phyloP scores from a whole-genome alignment of 2,329 filamentous ascomycete genomes.

The Pseudopyricularia javanii region DNA sequence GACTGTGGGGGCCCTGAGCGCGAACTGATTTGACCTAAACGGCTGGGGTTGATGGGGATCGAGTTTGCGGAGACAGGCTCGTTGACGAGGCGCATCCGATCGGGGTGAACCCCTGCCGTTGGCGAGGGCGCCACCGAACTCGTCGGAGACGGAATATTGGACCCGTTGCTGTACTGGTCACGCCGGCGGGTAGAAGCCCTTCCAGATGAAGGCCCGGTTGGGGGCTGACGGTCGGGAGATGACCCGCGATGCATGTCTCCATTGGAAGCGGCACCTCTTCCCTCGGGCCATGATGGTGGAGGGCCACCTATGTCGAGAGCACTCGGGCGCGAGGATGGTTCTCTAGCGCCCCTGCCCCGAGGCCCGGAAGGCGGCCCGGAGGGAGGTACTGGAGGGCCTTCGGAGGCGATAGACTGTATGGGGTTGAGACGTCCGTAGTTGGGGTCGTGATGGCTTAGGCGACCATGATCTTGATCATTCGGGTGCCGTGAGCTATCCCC shows the following conservation, averaged over 20 bases:
- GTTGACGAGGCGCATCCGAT: constrained; percentile 27
- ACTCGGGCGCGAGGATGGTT: constrained; percentile 4
- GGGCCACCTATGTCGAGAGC: constrained; percentile 24
- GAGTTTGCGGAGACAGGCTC: constrained; percentile 18
- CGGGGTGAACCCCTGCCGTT: constrained; percentile 21
- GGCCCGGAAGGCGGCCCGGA: constrained; percentile 25
- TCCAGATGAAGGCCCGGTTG: constrained; percentile 39
- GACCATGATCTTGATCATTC: constrained; percentile 36
- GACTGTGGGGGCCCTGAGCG: constrained; percentile 12
- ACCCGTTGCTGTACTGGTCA: constrained; percentile 23
- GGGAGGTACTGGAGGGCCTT: constrained; percentile 43
- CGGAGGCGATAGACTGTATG: constrained; percentile 26
- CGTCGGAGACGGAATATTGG: constrained; percentile 10
- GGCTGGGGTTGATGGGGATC: constrained; percentile 31
- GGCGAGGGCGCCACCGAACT: constrained; percentile 5
- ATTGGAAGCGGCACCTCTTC: constrained; percentile 17
- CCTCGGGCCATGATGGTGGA: constrained; percentile 23
- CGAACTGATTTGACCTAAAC: constrained; percentile 26
- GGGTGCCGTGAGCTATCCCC: constrained; percentile 22
- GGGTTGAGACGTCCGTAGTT: constrained; percentile 51
- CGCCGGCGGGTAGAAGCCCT: constrained; percentile 12
- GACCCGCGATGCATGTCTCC: constrained; percentile 27
- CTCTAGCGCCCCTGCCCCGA: constrained; percentile 22
- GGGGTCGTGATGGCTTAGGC: constrained; percentile 41
- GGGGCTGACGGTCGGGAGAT: constrained; percentile 37